Base-by-base conservation (phyloP, 2,329 filamentous ascomycete genomes). In the Ciborinia camelliae region DNA sequence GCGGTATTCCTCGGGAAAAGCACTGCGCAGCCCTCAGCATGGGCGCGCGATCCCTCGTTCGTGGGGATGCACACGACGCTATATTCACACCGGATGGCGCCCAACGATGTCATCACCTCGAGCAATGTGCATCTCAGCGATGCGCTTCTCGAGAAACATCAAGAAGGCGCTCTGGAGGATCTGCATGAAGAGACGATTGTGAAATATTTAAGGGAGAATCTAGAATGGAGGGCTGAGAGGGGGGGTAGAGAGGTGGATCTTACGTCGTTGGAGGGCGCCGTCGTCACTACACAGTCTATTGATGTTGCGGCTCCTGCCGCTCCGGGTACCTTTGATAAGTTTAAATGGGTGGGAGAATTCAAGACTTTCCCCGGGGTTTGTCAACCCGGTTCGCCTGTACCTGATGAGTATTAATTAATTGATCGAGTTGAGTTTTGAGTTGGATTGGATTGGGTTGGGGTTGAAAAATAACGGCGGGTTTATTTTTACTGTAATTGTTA, bases 81-180 rank as follows among this genome's bases (percentile, higher is more conserved):
- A 45, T 3, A 47, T n/a, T 23, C 8, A 50, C 20, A 14, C n/a
- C 6, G n/a, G n/a, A 47, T 50, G 30, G 7, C 55, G 7, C 35
- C 54, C 54, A 52, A 50, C n/a, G 71, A 15, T 60, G 73, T 30
- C 41, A 70, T 30, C 71, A 32, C 79, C 23, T 76, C 77, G 6
- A 76, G 76, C 26, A 76, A 72, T 35, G 75, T 79, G 15, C 74
- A 72, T 8, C 67, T 80, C 4, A 78, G 77, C 0, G 71, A 73
- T 1, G 74, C 72, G 26, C 68, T 80, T 7, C 57, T 76, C 35
- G 37, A 35, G 8, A 55, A 73, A 57, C 71, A 75, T 15, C 65
- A 70, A 5, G 68, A 69, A 20, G 71, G 70, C 2, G 62, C 69
- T 18, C 60, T 75, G 15, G 48, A 66, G 6, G 68, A 71, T 23